Conservation (phyloP, 1,284 basidiomycete genomes). For the Wallemia ichthyophaga region DNA sequence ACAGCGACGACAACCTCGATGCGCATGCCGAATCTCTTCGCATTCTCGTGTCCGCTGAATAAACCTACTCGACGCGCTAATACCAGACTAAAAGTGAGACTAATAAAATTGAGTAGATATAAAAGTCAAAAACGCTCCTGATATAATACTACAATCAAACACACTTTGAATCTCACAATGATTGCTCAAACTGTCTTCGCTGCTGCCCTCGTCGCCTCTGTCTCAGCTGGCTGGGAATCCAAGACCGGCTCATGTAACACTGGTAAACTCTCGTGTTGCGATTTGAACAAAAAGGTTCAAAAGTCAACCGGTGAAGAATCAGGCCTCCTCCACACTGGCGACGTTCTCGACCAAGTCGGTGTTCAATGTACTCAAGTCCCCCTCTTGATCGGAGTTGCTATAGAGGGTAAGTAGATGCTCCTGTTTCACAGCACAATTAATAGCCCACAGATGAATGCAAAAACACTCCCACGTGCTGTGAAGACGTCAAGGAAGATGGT, state of each 20-base stretch:
- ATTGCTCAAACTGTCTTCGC: neutral
- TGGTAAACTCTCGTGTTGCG: neutral
- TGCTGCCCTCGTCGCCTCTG: neutral
- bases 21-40: conserved; percentile 66
- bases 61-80: too few species aligned
- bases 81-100: too few species aligned
- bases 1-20: conserved; percentile 72
- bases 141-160: too few species aligned
- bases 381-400: neutral
- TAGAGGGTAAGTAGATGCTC: neutral
- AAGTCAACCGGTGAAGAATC: neutral
- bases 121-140: too few species aligned
- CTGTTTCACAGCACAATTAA: too few species aligned
- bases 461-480: neutral
- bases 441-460: too few species aligned
- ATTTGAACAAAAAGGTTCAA: neutral
- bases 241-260: conserved; percentile 1
- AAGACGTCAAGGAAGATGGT: neutral
- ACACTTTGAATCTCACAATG: neutral
- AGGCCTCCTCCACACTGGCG: neutral
- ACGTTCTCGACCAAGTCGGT: neutral
- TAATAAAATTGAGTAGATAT: too few species aligned
- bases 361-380: neutral
- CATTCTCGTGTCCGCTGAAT: too few species aligned
- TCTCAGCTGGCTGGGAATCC: neutral